Percentiles rank a stretch among this genome's conserved stretches.
These are phyloP conservation scores for Platismatia glauca DNA, from an alignment of 495 filamentous ascomycete species.

Conservation along the genomic window DNA sequence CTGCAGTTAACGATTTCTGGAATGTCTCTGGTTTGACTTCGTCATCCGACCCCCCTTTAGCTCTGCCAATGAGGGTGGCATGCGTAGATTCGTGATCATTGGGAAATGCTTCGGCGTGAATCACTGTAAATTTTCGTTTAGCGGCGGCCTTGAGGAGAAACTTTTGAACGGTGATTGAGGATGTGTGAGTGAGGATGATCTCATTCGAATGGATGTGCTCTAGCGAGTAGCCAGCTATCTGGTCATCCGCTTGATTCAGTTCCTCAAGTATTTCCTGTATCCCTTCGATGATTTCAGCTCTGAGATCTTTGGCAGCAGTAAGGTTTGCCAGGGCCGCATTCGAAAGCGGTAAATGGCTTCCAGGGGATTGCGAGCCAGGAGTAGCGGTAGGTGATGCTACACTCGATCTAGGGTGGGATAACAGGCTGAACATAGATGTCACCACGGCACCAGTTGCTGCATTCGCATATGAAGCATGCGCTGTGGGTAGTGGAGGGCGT, in stretches of 20 bases:
- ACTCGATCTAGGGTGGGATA: conserved; percentile 48
- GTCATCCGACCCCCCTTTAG: conserved; percentile 34
- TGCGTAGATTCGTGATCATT: conserved; percentile 57
- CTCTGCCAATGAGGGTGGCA: conserved; percentile 47
- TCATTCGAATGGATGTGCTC: conserved; percentile 88
- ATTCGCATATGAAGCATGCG: conserved; percentile 47
- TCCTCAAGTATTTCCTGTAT: conserved; percentile 90
- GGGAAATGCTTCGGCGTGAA: conserved; percentile 64
- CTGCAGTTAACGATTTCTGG: conserved; percentile 62
- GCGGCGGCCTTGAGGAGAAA: conserved; percentile 76
- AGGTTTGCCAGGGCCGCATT: conserved; percentile 16
- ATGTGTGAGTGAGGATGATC: conserved; percentile 74
- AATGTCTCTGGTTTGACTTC: conserved; percentile 48
- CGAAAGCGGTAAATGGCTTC: conserved; percentile 24
- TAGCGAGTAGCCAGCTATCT: conserved; percentile 75
- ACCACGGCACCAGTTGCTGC: conserved; percentile 33
- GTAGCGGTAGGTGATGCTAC: conserved; percentile 36
- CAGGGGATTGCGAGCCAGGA: conserved; percentile 37
- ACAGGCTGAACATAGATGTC: conserved; percentile 76
- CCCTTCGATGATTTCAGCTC: conserved; percentile 80
- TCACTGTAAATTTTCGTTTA: conserved; percentile 80
- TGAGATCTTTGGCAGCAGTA: conserved; percentile 47
- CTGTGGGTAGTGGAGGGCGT: conserved; percentile 34
- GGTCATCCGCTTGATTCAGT: conserved; percentile 76
- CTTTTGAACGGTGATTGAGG: conserved; percentile 71